A percentile compares a stretch with the other conserved stretches of the same genome.
These are phyloP conservation scores for Erythrobasidium hasegawianum DNA, from an alignment of 1,284 basidiomycete species.

Conservation along the genomic window DNA sequence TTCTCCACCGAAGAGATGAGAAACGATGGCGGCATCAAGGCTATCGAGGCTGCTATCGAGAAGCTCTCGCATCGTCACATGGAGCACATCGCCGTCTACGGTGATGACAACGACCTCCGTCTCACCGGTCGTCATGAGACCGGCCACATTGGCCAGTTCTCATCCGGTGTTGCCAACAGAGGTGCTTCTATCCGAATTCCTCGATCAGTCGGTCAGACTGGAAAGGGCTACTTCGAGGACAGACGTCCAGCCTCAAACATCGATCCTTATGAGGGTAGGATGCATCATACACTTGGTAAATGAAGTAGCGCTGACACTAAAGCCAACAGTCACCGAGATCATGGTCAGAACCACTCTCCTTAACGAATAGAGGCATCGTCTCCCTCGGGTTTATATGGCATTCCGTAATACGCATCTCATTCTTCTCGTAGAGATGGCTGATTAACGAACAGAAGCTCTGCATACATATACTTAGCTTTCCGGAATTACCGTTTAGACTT, in stretches of 20 bases:
- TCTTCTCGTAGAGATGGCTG: too few relatives aligned
- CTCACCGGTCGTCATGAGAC: slow-evolving; percentile 95
- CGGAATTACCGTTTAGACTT: too few relatives aligned
- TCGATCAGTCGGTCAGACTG: slow-evolving; percentile 40
- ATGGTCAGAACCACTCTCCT: slow-evolving; percentile 81
- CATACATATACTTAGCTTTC: too few relatives aligned
- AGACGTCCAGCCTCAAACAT: slow-evolving; percentile 96
- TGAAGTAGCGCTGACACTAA: too few relatives aligned
- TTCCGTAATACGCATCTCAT: too few relatives aligned
- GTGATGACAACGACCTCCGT: slow-evolving; percentile 91
- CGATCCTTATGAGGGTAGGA: slow-evolving; percentile 62
- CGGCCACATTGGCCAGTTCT: slow-evolving; percentile 88
- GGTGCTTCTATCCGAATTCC: slow-evolving; percentile 79
- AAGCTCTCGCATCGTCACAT: slow-evolving; percentile 52
- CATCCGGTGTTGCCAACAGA: slow-evolving; percentile 93
- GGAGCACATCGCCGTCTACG: slow-evolving; percentile 84
- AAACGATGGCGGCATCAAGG: slow-evolving; percentile 86
- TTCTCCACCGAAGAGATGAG: slow-evolving; percentile 89
- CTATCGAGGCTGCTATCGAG: slow-evolving; percentile 86
- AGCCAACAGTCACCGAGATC: slow-evolving; percentile 57
- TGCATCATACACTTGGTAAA: too few relatives aligned
- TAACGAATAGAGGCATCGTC: slow-evolving; percentile 22
- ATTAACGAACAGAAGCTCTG: too few relatives aligned
- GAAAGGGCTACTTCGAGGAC: slow-evolving; percentile 88
- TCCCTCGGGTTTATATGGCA: too few relatives aligned